Conservation (phyloP, 768 basidiomycete genomes). For the Cystobasidium tubakii region DNA sequence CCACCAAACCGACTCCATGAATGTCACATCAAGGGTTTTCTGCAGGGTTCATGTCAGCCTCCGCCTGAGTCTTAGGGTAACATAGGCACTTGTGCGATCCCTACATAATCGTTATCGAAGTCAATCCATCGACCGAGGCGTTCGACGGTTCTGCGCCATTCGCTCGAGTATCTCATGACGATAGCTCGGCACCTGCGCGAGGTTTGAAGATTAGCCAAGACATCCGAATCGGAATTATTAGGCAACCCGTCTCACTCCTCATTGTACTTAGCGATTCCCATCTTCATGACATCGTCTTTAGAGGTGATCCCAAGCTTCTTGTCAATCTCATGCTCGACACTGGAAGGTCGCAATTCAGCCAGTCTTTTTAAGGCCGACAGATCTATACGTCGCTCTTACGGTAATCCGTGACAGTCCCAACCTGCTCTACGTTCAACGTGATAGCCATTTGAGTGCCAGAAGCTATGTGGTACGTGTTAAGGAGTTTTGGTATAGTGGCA, state of each 20-base stretch:
- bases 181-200: conserved; percentile 73
- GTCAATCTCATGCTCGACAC: conserved; percentile 99
- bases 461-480: not conserved
- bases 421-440: conserved; percentile 37
- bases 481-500: not conserved
- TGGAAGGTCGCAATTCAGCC: conserved; percentile 37
- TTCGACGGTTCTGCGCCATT: conserved; percentile 92
- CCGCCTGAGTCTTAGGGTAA: no score
- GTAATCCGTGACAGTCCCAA: conserved; percentile 26
- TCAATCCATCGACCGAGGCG: conserved; percentile 99
- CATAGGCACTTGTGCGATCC: not conserved
- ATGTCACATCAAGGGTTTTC: conserved; percentile 84
- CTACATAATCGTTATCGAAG: conserved; percentile 92
- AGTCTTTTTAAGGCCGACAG: no score
- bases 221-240: no score
- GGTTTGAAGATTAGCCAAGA: no score
- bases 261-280: conserved; percentile 98
- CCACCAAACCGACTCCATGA: conserved; percentile 99
- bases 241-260: conserved; percentile 61
- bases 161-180: conserved; percentile 91
- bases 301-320: conserved; percentile 87
- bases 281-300: conserved; percentile 82
- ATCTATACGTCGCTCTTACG: not conserved
- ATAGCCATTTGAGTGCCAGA: conserved; percentile 37
- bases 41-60: conserved; percentile 13